Conservation (phyloP, 371 early-diverging fungal genomes). For the Mortierella sp. region DNA sequence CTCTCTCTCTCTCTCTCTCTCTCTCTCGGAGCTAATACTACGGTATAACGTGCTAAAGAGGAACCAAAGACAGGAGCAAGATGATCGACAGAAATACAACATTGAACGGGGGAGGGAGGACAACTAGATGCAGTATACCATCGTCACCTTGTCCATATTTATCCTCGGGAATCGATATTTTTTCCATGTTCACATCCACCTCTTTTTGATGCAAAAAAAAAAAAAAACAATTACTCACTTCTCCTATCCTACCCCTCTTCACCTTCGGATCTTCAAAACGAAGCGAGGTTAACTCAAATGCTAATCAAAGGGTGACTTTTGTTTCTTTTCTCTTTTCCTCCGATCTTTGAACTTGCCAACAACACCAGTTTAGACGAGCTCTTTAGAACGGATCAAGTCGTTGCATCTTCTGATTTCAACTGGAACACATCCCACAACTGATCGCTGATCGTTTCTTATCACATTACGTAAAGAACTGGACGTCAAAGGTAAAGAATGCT, state of each 20-base stretch:
- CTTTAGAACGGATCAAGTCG: background rate
- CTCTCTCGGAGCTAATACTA: slow-evolving; percentile 7
- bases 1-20: slow-evolving; percentile 7
- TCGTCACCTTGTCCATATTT: slow-evolving; percentile 12
- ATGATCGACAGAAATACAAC: background rate
- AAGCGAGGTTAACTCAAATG: background rate
- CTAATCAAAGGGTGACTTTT: background rate
- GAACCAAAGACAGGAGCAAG: slow-evolving; percentile 1
- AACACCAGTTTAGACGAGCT: background rate
- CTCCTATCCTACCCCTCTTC: background rate
- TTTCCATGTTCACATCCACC: background rate
- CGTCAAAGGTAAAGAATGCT: background rate
- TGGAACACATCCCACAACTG: background rate
- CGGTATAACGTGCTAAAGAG: slow-evolving; percentile 11
- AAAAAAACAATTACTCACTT: slow-evolving; percentile 1
- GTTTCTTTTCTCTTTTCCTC: background rate
- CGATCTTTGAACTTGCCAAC: background rate
- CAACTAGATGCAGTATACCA: too few species aligned
- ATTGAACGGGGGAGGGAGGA: background rate
- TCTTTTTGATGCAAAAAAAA: background rate
- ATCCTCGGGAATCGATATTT: slow-evolving; percentile 21
- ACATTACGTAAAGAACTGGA: background rate
- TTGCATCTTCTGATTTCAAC: slow-evolving; percentile 5
- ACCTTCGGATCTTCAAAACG: background rate
- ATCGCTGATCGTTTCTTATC: background rate